Evolutionary conservation across 192 early-diverging fungal species (phyloP), one percentile per base, ranked within the genome.

Genomic region (Umbelopsis sp.): DNA sequence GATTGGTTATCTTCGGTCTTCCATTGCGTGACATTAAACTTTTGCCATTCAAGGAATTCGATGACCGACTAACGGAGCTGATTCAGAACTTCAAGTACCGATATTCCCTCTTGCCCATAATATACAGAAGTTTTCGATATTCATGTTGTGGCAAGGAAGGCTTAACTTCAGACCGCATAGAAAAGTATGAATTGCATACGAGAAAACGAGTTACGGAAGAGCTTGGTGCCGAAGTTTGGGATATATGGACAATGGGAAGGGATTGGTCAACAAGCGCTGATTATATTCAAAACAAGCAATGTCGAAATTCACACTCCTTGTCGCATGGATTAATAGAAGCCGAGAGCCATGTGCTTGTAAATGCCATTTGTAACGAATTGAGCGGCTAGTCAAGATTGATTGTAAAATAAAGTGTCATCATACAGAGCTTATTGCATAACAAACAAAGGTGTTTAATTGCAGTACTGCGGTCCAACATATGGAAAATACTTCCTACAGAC

Each of bases 341-440:
- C 16, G 29, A 62, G 31, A 62, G 31, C 56, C 56, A 62, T n/a
- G 56, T 62, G 12, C 26, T 62, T 17, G 29, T 34, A 5, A 62
- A 62, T 34, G 26, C 56, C 20, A 31, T 62, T 12, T 62, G 56
- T 62, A 62, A 62, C 20, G 29, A 62, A 32, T 62, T 62, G 56
- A 62, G 56, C 56, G 56, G 56, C 5, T 62, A 62, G 38, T 41
- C 8, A 41, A 41, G 2, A 41, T n/a, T n/a, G 12, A 41, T 41
- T 41, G 38, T 41, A 41, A 41, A 41, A 41, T 41, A 41, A 41
- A 41, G n/a, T 41, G 38, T 6, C 38, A 41, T 41, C 12, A 11
- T 6, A 6, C 12, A 41, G 38, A 41, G 12, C 12, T 5, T 6
- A 41, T 11, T 41, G 7, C 38, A 41, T 11, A 11, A 6, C 38